These are phyloP conservation scores for Fragilariopsis cylindrus DNA, from an alignment of 108 stramenopile genomes.

Conservation along the genomic window DNA sequence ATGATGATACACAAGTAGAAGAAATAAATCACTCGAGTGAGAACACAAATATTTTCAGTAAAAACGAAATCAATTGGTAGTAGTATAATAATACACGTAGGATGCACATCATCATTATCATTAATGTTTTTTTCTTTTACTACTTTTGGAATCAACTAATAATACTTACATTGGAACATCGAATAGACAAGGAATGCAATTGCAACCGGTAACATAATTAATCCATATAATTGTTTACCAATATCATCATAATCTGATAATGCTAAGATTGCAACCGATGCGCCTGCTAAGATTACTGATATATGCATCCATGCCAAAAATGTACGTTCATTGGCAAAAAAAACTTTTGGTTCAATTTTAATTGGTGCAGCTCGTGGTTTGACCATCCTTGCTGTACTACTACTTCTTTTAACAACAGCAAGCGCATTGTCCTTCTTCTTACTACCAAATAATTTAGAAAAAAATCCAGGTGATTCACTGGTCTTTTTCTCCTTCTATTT, in stretches of 20 bases:
- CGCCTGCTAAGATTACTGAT: conserved; percentile 72
- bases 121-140: not conserved
- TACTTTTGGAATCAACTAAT: not conserved
- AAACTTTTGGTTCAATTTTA: conserved; percentile 60
- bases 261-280: conserved; percentile 79
- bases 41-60: not conserved
- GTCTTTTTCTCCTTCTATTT: not conserved
- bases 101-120: no score
- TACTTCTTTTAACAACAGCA: not conserved
- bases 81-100: not conserved
- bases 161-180: conserved; percentile 78
- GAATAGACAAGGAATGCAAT: conserved; percentile 86
- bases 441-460: conserved; percentile 7
- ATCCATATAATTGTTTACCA: conserved; percentile 66
- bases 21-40: not conserved
- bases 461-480: conserved; percentile 12
- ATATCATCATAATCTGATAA: conserved; percentile 53
- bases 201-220: conserved; percentile 84
- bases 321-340: conserved; percentile 96
- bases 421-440: not conserved
- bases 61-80: not conserved
- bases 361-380: conserved; percentile 16
- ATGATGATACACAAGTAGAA: not conserved
- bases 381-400: not conserved
- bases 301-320: conserved; percentile 95